phyloP scores from a whole-genome alignment of 139 green algal genomes.

The Monoraphidium neglectum region DNA sequence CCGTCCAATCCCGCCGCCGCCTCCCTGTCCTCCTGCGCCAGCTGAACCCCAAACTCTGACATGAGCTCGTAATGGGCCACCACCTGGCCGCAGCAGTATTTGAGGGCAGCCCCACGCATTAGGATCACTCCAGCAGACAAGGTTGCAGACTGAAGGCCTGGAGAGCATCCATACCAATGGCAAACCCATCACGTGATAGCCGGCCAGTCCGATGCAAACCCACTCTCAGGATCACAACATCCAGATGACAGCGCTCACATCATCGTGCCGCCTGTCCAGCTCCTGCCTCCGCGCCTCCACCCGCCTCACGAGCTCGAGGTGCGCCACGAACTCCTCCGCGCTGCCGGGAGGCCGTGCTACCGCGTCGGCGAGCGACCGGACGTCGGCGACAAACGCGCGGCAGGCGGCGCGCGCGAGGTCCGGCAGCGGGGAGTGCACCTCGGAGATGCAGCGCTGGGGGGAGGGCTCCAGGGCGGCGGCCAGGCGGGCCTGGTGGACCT shows the following conservation, averaged over 20 bases:
- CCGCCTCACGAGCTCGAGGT: conserved; percentile 49
- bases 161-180: background rate
- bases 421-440: conserved; percentile 51
- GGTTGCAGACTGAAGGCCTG: background rate
- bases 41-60: conserved; percentile 61
- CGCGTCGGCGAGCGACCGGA: conserved; percentile 37
- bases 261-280: conserved; percentile 47
- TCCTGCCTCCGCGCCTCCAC: conserved; percentile 41
- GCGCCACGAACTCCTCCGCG: conserved; percentile 67
- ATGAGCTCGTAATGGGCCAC: conserved; percentile 64
- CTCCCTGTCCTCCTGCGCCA: conserved; percentile 63
- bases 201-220: background rate
- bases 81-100: conserved; percentile 35
- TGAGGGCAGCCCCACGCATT: background rate
- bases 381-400: conserved; percentile 53
- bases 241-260: conserved; percentile 24
- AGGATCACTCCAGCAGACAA: background rate
- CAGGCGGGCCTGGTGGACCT: conserved; percentile 40
- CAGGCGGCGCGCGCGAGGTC: conserved; percentile 51
- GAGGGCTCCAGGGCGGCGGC: conserved; percentile 47
- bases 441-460: conserved; percentile 44
- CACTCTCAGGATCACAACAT: background rate
- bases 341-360: conserved; percentile 37
- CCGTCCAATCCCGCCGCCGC: conserved; percentile 56
- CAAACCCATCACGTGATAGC: background rate